Evolutionary conservation across 306 rosid genomes (phyloP), one percentile per base, ranked within the genome.

Genomic region (Acacia acuminata): DNA sequence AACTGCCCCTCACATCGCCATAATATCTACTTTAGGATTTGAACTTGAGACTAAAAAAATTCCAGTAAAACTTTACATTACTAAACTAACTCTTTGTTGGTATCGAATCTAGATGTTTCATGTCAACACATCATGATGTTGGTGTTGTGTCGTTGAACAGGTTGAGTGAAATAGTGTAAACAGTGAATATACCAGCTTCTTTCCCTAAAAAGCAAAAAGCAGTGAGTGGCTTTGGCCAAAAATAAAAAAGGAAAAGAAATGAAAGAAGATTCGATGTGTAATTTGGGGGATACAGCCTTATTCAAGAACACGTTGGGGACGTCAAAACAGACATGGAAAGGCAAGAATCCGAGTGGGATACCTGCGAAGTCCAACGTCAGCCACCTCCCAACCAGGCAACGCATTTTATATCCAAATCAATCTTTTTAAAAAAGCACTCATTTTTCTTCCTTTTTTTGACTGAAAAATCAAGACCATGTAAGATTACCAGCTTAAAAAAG

Each of bases 331-430:
- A 24, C 38, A 45, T 0, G 50, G 27, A 71, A 45, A 71, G 38
- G 75, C 38, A 24, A 24, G 76, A 71, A 71, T 45, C 76, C 12
- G 76, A 24, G 76, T 44, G 40, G 76, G 58, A 71, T 44, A 45
- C 58, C 58, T 71, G n/a, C 38, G 58, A 45, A 5, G 58, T 71
- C 76, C 58, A 71, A 71, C 75, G 55, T 70, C 55, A 70, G 11
- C 50, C 30, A 69, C 50, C 3, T 40, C 17, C n/a, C 70, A 12
- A 24, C 70, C 20, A 13, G 20, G 5, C 17, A 32, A 7, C 40
- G 0, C 43, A 63, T 8, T 3, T 8, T 24, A n/a, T 9, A 56
- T 61, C 67, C 36, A 10, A 10, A 61, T 61, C 67, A 61, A 25
- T 61, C 67, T 61, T 25, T 25, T 61, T 8, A 3, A n/a, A 19